phyloP scores from a whole-genome alignment of 2,329 filamentous ascomycete species.

The Pseudogymnoascus sp. region DNA sequence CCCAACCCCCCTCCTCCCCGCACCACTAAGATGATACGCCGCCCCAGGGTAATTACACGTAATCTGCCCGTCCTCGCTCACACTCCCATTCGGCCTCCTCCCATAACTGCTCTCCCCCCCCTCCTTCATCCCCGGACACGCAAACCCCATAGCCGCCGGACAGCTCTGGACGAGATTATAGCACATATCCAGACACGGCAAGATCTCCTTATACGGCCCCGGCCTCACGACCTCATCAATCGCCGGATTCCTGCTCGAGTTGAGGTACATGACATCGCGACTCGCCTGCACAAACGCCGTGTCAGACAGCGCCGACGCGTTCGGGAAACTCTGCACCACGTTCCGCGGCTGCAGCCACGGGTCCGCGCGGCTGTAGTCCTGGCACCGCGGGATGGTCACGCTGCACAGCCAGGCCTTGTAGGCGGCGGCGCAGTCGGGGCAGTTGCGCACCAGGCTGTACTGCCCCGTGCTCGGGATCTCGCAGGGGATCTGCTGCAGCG shows the following conservation, averaged over 20 bases:
- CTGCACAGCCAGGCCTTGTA: constrained; percentile 96
- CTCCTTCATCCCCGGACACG: constrained; percentile 51
- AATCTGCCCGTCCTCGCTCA: constrained; percentile 27
- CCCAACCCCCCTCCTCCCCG: not conserved
- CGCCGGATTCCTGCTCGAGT: constrained; percentile 56
- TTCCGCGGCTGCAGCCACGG: constrained; percentile 55
- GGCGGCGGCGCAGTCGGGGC: constrained; percentile 64
- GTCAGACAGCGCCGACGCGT: constrained; percentile 49
- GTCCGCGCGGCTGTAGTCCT: constrained; percentile 60
- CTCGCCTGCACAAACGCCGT: constrained; percentile 19
- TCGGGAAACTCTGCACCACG: constrained; percentile 59
- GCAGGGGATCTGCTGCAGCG: constrained; percentile 77
- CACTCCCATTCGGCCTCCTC: constrained; percentile 18
- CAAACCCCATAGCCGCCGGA: constrained; percentile 66
- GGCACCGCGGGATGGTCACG: constrained; percentile 84
- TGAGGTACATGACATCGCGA: constrained; percentile 28
- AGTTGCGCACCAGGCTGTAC: constrained; percentile 74
- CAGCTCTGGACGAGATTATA: constrained; percentile 80
- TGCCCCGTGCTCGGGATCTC: constrained; percentile 62
- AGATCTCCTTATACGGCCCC: constrained; percentile 86
- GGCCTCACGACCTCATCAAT: constrained; percentile 68
- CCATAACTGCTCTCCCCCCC: constrained; percentile 40
- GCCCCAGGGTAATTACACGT: constrained; percentile 57
- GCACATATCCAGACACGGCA: constrained; percentile 84
- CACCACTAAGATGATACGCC: constrained; percentile 39